Percentiles rank a stretch among this genome's conserved stretches.
phyloP scores from a whole-genome alignment of 208 protist species.

The Wallacemonas rigidus region DNA sequence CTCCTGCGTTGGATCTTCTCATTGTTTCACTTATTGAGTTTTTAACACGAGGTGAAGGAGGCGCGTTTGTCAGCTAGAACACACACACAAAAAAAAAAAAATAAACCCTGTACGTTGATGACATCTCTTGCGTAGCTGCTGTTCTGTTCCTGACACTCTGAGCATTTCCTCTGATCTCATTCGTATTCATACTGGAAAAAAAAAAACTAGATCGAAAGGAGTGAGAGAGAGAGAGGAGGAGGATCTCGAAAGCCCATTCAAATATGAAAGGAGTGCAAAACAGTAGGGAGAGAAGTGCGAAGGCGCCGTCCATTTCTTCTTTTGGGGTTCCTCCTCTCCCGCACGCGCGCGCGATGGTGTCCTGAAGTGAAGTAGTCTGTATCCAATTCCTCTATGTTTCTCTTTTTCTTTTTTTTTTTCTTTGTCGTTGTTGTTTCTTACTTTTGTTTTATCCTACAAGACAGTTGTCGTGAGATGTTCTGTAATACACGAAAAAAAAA shows the following conservation, averaged over 20 bases:
- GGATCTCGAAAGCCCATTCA: not conserved
- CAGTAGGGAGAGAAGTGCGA: not conserved
- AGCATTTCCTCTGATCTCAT: not conserved
- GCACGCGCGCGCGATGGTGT: not conserved
- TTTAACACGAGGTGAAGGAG: not conserved
- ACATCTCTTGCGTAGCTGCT: slow-evolving; percentile 15
- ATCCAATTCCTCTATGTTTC: slow-evolving; percentile 2
- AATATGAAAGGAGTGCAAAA: not conserved
- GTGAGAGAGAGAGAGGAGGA: not conserved
- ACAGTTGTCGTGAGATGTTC: too few relatives aligned
- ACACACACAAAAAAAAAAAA: slow-evolving; percentile 11
- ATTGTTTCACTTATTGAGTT: slow-evolving; percentile 13
- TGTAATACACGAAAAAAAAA: too few relatives aligned
- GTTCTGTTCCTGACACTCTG: slow-evolving; percentile 5
- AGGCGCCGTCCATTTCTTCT: slow-evolving; percentile 11
- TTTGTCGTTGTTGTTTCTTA: not conserved
- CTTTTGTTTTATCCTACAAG: not conserved
- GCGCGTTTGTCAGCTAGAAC: not conserved
- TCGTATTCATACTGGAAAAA: not conserved
- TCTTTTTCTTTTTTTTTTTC: slow-evolving; percentile 9
- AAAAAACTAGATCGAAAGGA: slow-evolving; percentile 17
- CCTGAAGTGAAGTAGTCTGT: slow-evolving; percentile 3
- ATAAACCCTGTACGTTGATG: not conserved
- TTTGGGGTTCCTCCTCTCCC: not conserved
- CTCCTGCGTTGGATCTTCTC: not conserved